Conservation (phyloP, 768 basidiomycete genomes). For the Auricularia sp. region DNA sequence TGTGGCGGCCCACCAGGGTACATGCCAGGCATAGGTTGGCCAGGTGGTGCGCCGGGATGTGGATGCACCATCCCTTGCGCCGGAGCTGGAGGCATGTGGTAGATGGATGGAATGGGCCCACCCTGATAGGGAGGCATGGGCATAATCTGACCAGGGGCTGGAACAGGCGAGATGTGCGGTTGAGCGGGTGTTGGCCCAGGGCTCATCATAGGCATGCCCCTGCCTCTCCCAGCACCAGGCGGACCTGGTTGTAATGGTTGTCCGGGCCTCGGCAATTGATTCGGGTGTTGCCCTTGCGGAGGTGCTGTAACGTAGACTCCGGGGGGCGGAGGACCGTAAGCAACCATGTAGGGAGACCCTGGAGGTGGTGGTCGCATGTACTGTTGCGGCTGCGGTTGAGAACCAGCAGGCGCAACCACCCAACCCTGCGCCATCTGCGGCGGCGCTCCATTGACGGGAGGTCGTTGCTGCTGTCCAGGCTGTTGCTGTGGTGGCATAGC, state of each 20-base stretch:
- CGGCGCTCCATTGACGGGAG: not conserved
- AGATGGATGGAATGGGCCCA: not conserved
- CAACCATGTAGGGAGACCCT: conserved; percentile 55
- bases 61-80: not conserved
- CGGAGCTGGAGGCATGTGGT: not conserved
- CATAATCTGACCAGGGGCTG: conserved; percentile 38
- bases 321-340: conserved; percentile 43
- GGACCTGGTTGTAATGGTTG: conserved; percentile 25
- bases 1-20: not conserved
- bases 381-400: conserved; percentile 12
- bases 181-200: conserved; percentile 53
- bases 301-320: not conserved
- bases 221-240: conserved; percentile 11
- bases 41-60: not conserved
- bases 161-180: conserved; percentile 25
- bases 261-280: conserved; percentile 5
- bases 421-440: not conserved
- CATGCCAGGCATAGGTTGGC: conserved; percentile 32
- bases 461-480: not conserved
- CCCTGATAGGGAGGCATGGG: not conserved
- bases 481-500: not conserved
- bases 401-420: not conserved
- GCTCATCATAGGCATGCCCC: conserved; percentile 53
- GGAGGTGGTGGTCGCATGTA: conserved; percentile 6
- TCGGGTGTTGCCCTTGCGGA: not conserved